phyloP scores from a whole-genome alignment of 176 grass and related monocot genomes.

The Cenchrus fungigraminus region DNA sequence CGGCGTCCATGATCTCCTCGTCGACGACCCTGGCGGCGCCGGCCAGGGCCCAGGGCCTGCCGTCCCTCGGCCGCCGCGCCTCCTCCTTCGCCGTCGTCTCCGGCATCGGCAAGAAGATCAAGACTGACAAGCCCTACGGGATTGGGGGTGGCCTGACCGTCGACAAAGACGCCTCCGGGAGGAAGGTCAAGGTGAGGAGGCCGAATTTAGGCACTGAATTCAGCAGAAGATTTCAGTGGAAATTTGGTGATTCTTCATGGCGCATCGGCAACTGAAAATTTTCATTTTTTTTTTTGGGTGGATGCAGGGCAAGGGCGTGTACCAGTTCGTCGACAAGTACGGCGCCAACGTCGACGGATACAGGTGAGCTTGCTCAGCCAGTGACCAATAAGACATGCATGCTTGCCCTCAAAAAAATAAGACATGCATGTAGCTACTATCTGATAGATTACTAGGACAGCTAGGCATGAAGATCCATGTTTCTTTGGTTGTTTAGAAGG shows the following conservation, averaged over 20 bases:
- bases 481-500: neutral
- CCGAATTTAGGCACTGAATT: neutral
- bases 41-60: slow-evolving; percentile 54
- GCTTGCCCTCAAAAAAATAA: neutral
- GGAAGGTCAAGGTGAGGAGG: slow-evolving; percentile 55
- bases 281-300: neutral
- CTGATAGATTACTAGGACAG: no score
- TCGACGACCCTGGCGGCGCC: slow-evolving; percentile 41
- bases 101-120: slow-evolving; percentile 74
- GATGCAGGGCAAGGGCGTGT: slow-evolving; percentile 78
- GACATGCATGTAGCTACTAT: neutral
- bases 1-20: slow-evolving; percentile 64
- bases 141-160: slow-evolving; percentile 51
- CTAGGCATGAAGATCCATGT: neutral
- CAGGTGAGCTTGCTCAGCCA: slow-evolving; percentile 30
- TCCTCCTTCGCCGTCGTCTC: slow-evolving; percentile 54
- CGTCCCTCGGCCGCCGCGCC: slow-evolving; percentile 51
- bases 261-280: neutral
- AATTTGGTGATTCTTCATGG: neutral
- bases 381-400: neutral
- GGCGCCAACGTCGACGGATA: slow-evolving; percentile 94
- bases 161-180: slow-evolving; percentile 57
- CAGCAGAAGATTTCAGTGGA: neutral
- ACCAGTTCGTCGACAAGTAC: slow-evolving; percentile 98
- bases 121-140: slow-evolving; percentile 70